These are phyloP conservation scores for Penicillium glabrum DNA, from an alignment of 2,329 filamentous ascomycete species.

Conservation along the genomic window DNA sequence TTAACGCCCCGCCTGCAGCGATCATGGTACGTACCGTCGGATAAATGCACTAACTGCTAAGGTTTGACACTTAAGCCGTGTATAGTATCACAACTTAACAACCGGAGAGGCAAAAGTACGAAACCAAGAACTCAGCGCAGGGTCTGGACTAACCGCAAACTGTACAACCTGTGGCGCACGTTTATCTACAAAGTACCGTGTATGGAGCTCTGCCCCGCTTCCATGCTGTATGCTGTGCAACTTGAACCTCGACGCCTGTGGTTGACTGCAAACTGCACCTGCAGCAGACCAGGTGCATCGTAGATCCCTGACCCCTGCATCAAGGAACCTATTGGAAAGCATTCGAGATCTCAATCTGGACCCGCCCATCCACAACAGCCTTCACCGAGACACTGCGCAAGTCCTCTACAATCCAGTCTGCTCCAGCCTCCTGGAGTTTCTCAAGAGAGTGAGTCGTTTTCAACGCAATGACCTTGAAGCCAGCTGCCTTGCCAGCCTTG, in stretches of 20 bases:
- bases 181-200: slow-evolving; percentile 6
- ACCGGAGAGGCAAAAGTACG: not conserved
- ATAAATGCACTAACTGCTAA: too few species aligned
- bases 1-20: not conserved
- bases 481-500: slow-evolving; percentile 77
- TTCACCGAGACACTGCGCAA: slow-evolving; percentile 69
- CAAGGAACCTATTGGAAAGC: slow-evolving; percentile 42
- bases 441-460: slow-evolving; percentile 77
- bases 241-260: not conserved
- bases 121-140: not conserved
- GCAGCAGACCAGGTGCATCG: not conserved
- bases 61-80: not conserved
- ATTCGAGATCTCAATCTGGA: slow-evolving; percentile 68
- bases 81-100: not conserved
- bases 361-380: slow-evolving; percentile 56
- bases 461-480: slow-evolving; percentile 80
- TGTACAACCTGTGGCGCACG: slow-evolving; percentile 8
- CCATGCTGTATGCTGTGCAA: slow-evolving; percentile 8
- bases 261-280: not conserved
- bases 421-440: slow-evolving; percentile 71
- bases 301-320: slow-evolving; percentile 35
- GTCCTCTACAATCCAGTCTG: slow-evolving; percentile 84
- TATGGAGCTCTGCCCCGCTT: not conserved
- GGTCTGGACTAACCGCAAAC: not conserved
- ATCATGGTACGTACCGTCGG: not conserved